phyloP scores from a whole-genome alignment of 345 rosid species.

The Conringia planisiliqua region DNA sequence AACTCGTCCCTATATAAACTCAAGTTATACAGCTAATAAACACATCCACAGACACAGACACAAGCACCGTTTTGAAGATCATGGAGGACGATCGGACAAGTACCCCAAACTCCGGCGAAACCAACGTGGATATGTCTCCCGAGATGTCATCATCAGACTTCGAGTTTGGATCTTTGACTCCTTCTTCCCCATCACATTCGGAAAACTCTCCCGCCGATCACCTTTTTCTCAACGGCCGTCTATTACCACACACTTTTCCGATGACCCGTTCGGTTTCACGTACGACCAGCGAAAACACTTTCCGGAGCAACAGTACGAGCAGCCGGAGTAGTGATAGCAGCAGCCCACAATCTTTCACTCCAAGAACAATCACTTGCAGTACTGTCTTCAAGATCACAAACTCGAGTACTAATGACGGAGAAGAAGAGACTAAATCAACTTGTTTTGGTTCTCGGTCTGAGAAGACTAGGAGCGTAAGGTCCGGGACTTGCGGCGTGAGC shows the following conservation, averaged over 20 bases:
- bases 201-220: conserved; percentile 80
- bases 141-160: conserved; percentile 45
- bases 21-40: background rate
- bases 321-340: conserved; percentile 70
- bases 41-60: background rate
- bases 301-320: conserved; percentile 61
- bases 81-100: conserved; percentile 34
- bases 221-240: conserved; percentile 73
- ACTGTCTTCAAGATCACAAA: conserved; percentile 19
- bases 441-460: conserved; percentile 21
- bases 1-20: conserved; percentile 23
- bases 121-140: conserved; percentile 6
- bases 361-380: conserved; percentile 53
- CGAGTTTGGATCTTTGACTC: conserved; percentile 62
- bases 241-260: conserved; percentile 75
- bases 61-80: background rate
- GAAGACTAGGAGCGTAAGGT: background rate
- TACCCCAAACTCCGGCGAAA: conserved; percentile 36
- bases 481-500: background rate
- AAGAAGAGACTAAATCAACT: conserved; percentile 32
- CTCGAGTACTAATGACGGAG: background rate
- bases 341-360: conserved; percentile 41
- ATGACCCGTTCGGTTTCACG: conserved; percentile 40
- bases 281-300: conserved; percentile 56
- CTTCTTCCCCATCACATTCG: conserved; percentile 49